Evolutionary conservation across 2,329 filamentous ascomycete genomes (phyloP), one percentile per base, ranked within the genome.

Genomic region (Macrophomina pseudophaseolina): DNA sequence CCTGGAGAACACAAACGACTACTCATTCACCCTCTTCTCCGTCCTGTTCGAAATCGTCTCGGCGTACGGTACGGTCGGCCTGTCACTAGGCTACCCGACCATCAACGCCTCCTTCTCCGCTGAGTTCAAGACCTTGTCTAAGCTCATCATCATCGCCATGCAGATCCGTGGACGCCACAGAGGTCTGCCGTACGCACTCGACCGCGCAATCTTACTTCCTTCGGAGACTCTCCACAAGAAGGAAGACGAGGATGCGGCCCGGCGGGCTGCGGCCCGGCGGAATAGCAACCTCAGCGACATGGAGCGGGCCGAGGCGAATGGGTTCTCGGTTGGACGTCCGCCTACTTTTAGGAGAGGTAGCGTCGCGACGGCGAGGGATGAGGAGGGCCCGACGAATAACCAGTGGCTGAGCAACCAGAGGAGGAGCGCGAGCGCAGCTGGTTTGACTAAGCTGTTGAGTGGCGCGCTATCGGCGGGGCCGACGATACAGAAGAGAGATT

Each of bases 31-130:
- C 6, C 79, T 83, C 67, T 85, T 85, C 73, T 77, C 77, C 53
- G 78, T 79, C 14, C 74, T 80, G 18, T 80, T 80, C 68, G 78
- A 80, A 66, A 80, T 80, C 65, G 74, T 80, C 33, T 78, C 75
- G n/a, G 78, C 78, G 0, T 80, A 80, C 71, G 96, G 95, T 69
- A 99, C 95, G 0, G 95, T 99, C 32, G 95, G 95, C 0, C 81
- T 99, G 66, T 94, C 90, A 59, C 85, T 99, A 16, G 95, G 95
- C 5, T 97, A 94, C 69, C 84, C 91, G 0, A 82, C 80, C 23
- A 84, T 88, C 76, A 91, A 97, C 77, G 86, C 93, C 0, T 93
- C 91, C 0, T 93, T 99, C 70, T 93, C 88, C 38, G 90, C 87
- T 0, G 88, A 97, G 71, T 97, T 99, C 77, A 87, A 85, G 12